Percentiles rank a stretch among this genome's conserved stretches.
Evolutionary conservation across 768 basidiomycete species (phyloP).

Genomic region (Flagelloscypha sp.): DNA sequence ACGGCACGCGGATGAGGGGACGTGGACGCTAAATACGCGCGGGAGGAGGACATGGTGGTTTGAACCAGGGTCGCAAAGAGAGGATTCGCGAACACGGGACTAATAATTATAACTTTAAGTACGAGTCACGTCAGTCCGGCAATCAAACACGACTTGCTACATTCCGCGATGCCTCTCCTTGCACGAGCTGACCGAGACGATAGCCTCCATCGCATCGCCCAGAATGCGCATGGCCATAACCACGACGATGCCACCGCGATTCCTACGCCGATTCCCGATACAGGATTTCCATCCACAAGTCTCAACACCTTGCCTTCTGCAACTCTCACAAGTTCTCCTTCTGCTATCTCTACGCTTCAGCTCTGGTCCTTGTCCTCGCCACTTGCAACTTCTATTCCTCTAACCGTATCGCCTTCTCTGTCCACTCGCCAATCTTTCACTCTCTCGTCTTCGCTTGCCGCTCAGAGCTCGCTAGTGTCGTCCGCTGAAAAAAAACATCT

Average conservation of each 20-base stretch:
- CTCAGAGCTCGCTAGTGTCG: conserved; percentile 8
- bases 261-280: conserved; percentile 44
- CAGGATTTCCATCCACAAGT: conserved; percentile 21
- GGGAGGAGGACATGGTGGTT: too few species aligned
- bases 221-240: too few species aligned
- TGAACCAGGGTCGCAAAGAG: too few species aligned
- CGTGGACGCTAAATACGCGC: too few species aligned
- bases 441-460: conserved; percentile 4
- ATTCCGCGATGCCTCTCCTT: too few species aligned
- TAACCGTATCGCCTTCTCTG: conserved; percentile 8
- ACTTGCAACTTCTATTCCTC: conserved; percentile 9
- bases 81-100: too few species aligned
- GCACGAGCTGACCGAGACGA: too few species aligned
- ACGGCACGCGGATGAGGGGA: too few species aligned
- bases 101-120: too few species aligned
- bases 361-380: conserved; percentile 13
- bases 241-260: conserved; percentile 30
- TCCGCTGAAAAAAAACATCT: conserved; percentile 25
- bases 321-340: conserved; percentile 11
- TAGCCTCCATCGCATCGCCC: too few species aligned
- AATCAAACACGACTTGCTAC: too few species aligned
- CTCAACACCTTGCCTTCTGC: conserved; percentile 23
- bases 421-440: not conserved
- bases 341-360: conserved; percentile 18
- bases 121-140: too few species aligned